A percentile compares a stretch with the other conserved stretches of the same genome.
phyloP scores from a whole-genome alignment of 208 protist species.

The Trypanosoma boissoni region DNA sequence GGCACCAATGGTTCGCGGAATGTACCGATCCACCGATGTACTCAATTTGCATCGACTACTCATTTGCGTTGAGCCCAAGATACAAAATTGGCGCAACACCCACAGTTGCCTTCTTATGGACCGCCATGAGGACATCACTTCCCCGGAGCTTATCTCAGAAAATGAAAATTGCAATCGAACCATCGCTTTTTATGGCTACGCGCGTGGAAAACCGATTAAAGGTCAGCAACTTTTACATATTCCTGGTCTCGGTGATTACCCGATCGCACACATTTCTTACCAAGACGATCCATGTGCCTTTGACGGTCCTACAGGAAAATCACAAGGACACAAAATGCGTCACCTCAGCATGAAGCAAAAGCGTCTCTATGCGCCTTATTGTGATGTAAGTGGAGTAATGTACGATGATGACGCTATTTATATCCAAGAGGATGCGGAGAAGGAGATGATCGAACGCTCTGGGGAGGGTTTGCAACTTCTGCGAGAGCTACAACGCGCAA shows the following conservation, averaged over 20 bases:
- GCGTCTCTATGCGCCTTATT: constrained; percentile 98
- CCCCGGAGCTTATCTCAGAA: constrained; percentile 77
- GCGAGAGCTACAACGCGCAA: constrained; percentile 68
- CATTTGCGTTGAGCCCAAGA: constrained; percentile 95
- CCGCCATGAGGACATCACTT: constrained; percentile 98
- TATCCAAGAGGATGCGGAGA: constrained; percentile 90
- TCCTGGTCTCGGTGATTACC: constrained; percentile 97
- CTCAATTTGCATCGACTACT: constrained; percentile 97
- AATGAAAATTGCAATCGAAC: constrained; percentile 74
- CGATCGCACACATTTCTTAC: constrained; percentile 80
- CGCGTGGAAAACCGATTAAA: constrained; percentile 95
- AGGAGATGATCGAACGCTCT: constrained; percentile 70
- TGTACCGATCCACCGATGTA: constrained; percentile 97
- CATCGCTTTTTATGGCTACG: constrained; percentile 98
- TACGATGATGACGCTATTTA: constrained; percentile 99
- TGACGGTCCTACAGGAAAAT: constrained; percentile 36
- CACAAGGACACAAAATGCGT: constrained; percentile 80
- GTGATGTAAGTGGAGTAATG: constrained; percentile 96
- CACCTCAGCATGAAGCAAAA: constrained; percentile 93
- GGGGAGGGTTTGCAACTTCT: constrained; percentile 82
- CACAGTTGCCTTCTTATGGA: constrained; percentile 97
- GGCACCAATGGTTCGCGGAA: constrained; percentile 93
- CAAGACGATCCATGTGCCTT: constrained; percentile 96
- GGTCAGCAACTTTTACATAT: constrained; percentile 94
- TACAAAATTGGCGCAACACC: constrained; percentile 95